A percentile compares a stretch with the other conserved stretches of the same genome.
Conservation (phyloP, 352 stramenopile species). For the Phytopythium boreale region DNA sequence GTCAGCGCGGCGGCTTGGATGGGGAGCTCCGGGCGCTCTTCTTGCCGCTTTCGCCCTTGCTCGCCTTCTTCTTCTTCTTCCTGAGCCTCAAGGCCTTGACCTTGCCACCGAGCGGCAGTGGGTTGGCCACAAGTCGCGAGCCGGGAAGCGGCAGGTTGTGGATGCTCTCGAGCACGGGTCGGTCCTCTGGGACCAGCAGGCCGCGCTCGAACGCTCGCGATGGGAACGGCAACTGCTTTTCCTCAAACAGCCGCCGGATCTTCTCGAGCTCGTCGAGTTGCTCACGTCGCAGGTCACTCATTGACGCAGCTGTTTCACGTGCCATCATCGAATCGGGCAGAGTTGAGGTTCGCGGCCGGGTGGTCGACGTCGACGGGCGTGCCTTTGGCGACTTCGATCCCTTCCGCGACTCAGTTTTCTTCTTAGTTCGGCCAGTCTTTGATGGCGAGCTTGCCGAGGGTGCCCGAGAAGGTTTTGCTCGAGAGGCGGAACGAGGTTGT, state of each 20-base stretch:
- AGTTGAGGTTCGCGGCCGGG: neutral
- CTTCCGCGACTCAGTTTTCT: slow-evolving; percentile 1
- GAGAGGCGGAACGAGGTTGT: neutral
- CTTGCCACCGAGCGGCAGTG: slow-evolving; percentile 30
- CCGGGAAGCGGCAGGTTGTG: slow-evolving; percentile 50
- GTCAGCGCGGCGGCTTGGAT: neutral
- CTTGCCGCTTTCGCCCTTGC: too few species aligned
- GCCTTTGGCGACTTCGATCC: slow-evolving; percentile 3
- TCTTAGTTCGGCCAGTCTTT: neutral
- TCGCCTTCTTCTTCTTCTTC: slow-evolving; percentile 43
- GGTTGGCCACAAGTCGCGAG: slow-evolving; percentile 41
- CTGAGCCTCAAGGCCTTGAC: slow-evolving; percentile 47
- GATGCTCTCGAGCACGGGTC: slow-evolving; percentile 40
- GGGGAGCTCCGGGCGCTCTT: neutral
- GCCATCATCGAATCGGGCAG: neutral
- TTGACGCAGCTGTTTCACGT: slow-evolving; percentile 12
- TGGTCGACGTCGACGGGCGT: neutral
- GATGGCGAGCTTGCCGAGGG: neutral
- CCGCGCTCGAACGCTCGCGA: slow-evolving; percentile 41
- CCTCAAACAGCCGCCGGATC: slow-evolving; percentile 57
- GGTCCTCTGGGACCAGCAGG: slow-evolving; percentile 61
- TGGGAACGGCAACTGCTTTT: slow-evolving; percentile 42
- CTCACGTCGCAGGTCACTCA: slow-evolving; percentile 51
- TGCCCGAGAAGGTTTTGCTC: neutral
- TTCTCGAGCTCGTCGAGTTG: slow-evolving; percentile 64